These are phyloP conservation scores for Domatiomyces globalis DNA, from an alignment of 2,329 filamentous ascomycete species.

Conservation along the genomic window DNA sequence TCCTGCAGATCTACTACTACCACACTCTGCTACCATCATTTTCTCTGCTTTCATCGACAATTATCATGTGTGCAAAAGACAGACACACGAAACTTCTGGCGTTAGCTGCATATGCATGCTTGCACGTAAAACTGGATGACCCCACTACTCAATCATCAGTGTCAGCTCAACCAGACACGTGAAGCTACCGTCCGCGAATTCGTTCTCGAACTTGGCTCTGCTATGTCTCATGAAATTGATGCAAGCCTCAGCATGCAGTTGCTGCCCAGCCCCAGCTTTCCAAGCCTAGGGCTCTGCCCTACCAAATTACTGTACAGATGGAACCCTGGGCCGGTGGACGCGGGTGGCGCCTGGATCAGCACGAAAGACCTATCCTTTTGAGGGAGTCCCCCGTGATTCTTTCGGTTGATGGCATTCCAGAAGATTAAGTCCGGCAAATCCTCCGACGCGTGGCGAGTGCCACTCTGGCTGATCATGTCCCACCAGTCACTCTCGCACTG, in stretches of 20 bases:
- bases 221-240: not conserved
- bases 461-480: not conserved
- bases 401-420: not conserved
- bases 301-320: not conserved
- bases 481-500: no score
- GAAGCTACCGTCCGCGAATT: not conserved
- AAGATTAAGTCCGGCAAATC: not conserved
- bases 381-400: no score
- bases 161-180: not conserved
- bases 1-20: not conserved
- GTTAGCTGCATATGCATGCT: not conserved
- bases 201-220: not conserved
- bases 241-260: not conserved
- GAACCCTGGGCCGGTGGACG: no score
- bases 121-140: not conserved
- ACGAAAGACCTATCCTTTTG: no score
- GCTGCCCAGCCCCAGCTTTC: not conserved
- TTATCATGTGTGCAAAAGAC: not conserved
- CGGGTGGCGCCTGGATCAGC: no score
- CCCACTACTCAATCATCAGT: not conserved
- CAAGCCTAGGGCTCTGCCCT: no score
- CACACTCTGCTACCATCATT: not conserved
- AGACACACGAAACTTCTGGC: not conserved
- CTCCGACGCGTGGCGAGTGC: not conserved
- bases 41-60: no score